A percentile compares a stretch with the other conserved stretches of the same genome.
These are phyloP conservation scores for Jimgerdemannia lactiflua DNA, from an alignment of 192 early-diverging fungal genomes.

Conservation along the genomic window DNA sequence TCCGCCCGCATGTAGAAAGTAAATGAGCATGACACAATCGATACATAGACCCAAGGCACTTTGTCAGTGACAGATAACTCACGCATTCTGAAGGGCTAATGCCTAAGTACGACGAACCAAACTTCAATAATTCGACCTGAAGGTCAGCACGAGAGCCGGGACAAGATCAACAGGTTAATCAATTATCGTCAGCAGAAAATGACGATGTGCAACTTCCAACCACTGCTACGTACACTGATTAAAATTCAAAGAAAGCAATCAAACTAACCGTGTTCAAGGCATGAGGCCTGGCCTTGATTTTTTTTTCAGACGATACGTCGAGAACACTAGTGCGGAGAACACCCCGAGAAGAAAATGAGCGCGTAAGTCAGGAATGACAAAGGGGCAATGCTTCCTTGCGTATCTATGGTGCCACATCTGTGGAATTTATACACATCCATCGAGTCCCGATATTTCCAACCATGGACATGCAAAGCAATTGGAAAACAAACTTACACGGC, in stretches of 20 bases:
- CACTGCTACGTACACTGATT: too few species aligned
- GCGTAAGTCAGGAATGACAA: too few species aligned
- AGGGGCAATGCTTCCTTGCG: too few species aligned
- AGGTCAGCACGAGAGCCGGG: too few species aligned
- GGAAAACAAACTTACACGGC: slow-evolving; percentile 33
- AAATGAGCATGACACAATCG: not conserved
- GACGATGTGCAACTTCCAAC: too few species aligned
- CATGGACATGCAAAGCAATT: not conserved
- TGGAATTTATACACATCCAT: too few species aligned
- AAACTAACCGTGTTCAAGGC: slow-evolving; percentile 23
- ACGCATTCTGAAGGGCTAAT: slow-evolving; percentile 46
- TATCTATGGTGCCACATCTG: too few species aligned
- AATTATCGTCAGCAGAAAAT: too few species aligned
- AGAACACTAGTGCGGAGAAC: slow-evolving; percentile 11
- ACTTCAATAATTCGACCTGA: slow-evolving; percentile 38
- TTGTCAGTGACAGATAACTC: not conserved
- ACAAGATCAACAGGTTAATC: too few species aligned
- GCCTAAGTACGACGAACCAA: slow-evolving; percentile 42
- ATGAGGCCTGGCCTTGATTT: slow-evolving; percentile 22
- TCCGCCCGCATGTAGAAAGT: not conserved
- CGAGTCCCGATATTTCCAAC: not conserved
- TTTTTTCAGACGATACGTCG: slow-evolving; percentile 9
- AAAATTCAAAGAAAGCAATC: too few species aligned
- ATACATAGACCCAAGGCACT: not conserved
- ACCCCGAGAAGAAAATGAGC: too few species aligned